Evolutionary conservation across 331 rosid genomes (phyloP).

Genomic region (Prunus yedoensis): DNA sequence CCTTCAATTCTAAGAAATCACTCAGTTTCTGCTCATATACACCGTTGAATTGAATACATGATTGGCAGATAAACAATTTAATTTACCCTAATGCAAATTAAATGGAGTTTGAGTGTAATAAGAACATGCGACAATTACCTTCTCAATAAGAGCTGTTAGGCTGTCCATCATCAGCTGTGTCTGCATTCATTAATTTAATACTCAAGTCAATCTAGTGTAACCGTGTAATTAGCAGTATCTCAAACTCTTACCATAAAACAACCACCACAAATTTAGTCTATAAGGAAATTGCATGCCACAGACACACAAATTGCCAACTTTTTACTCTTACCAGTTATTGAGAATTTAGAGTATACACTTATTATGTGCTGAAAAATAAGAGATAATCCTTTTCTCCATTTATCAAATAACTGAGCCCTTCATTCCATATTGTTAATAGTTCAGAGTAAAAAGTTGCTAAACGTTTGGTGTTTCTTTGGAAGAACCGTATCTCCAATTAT

Average conservation of each 20-base stretch:
- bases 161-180: conserved; percentile 17
- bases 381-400: too few relatives aligned
- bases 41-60: too few relatives aligned
- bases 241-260: not conserved
- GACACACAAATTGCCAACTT: not conserved
- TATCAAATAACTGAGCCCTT: too few relatives aligned
- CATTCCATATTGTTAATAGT: not conserved
- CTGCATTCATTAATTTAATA: conserved; percentile 10
- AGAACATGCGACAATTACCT: conserved; percentile 2
- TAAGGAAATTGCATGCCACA: not conserved
- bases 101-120: not conserved
- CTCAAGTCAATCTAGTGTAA: not conserved
- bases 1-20: too few relatives aligned
- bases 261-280: not conserved
- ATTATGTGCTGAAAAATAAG: too few relatives aligned
- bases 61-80: not conserved
- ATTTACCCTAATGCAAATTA: not conserved
- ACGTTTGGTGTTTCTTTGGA: not conserved
- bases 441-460: not conserved
- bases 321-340: not conserved
- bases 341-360: not conserved
- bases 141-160: not conserved
- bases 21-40: too few relatives aligned
- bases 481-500: not conserved
- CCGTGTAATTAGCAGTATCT: not conserved